Base-by-base conservation (phyloP, 495 filamentous ascomycete genomes). In the Platismatia glauca region DNA sequence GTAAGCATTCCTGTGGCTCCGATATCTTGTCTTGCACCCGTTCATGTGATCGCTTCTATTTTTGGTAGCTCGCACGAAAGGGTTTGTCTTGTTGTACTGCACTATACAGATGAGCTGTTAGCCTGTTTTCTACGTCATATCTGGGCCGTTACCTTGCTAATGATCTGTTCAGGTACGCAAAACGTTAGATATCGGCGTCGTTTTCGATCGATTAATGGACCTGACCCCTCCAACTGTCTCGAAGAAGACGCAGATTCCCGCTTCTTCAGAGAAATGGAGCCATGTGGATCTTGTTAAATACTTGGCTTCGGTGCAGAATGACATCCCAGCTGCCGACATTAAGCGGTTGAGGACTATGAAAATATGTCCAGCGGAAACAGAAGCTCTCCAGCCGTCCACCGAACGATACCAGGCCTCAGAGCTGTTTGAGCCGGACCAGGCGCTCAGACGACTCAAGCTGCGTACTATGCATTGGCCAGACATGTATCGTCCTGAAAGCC, bases 251-350 rank as follows among this genome's bases (percentile, higher is more conserved):
- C 57, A 62, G 60, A 67, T 60, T 53, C 59, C 65, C n/a, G 57
- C 62, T 41, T 67, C 65, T 24, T 67, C 65, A 13, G 67, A 62
- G 22, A 90, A 87, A 78, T 96, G 89, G 90, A 95, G 86, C 66
- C 94, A 97, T 71, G 85, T 95, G 53, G 92, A 97, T 67, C 79
- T 99, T 20, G 93, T 99, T 73, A 89, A 87, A 64, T 99, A 99
- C 68, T 81, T 99, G 48, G 82, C 89, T 13, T 93, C 91, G 20
- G 91, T 99, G 12, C 82, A 83, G 58, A 84, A 91, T 55, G 95
- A 99, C 69, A 96, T 99, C 60, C 95, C 94, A 12, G 68, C 74
- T 15, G 86, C 86, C 38, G 95, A 99, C 72, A 82, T 97, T 59
- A 85, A 83, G 64, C 86, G 87, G 64, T 81, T 99, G 35, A 88